A percentile compares a stretch with the other conserved stretches of the same genome.
phyloP scores from a whole-genome alignment of 305 asterid species.

The Fraxinus albicans region DNA sequence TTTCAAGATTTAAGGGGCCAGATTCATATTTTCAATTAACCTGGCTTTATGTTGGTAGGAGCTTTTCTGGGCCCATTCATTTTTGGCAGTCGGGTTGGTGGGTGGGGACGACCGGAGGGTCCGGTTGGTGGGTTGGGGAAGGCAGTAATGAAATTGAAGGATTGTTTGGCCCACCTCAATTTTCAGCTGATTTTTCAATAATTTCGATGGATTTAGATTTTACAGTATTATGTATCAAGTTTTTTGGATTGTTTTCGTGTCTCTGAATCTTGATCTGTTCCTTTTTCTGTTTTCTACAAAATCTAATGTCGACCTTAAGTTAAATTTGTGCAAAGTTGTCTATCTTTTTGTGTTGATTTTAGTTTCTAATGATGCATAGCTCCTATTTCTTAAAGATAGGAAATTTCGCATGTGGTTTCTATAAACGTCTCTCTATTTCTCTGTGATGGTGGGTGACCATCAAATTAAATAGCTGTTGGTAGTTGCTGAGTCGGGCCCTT shows the following conservation, averaged over 20 bases:
- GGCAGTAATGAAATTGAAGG: background rate
- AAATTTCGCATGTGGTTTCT: constrained; percentile 32
- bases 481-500: constrained; percentile 31
- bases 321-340: constrained; percentile 9
- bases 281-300: background rate
- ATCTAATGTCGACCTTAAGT: constrained; percentile 16
- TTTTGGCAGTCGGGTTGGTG: background rate
- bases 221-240: background rate
- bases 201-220: background rate
- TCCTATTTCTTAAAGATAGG: constrained; percentile 18
- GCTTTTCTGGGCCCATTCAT: background rate
- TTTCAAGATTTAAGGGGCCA: constrained; percentile 28
- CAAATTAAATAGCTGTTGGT: constrained; percentile 28
- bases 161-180: background rate
- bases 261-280: background rate
- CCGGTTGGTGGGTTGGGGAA: background rate
- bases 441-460: constrained; percentile 27
- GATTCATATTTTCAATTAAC: background rate
- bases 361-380: background rate
- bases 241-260: background rate
- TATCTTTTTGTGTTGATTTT: constrained; percentile 16
- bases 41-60: background rate
- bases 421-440: constrained; percentile 23
- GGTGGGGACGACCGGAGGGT: background rate
- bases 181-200: background rate